Base-by-base conservation (phyloP, 2,329 filamentous ascomycete genomes). In the Ceratocystis papillata region DNA sequence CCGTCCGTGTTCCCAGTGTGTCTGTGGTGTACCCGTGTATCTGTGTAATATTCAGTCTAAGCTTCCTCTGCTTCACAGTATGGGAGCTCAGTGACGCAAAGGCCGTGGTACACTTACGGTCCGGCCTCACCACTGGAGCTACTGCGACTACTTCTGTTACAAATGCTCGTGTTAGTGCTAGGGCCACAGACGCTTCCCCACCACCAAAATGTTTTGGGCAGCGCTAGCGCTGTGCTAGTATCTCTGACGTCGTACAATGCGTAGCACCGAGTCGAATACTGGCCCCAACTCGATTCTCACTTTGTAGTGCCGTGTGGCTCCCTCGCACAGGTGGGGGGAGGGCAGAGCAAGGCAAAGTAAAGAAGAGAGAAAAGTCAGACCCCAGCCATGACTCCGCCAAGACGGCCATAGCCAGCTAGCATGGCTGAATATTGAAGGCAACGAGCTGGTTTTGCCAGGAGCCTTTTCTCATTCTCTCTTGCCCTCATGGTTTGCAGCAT, bases 371-470 rank as follows among this genome's bases (percentile, higher is more conserved):
- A 30, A 17, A 25, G 53, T 25, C n/a, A 53, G 48, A 25, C 48
- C 48, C 48, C 48, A 1, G 28, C 28, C 53, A n/a, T 59, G 53
- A n/a, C 28, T 59, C 8, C 53, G 53, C 53, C 53, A 59, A 59
- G 53, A 30, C 28, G 28, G 5, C 53, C 53, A 30, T 59, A 59
- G 53, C 53, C 8, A 59, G 46, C 46, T 22, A 15, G 28, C 17
- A 25, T 20, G 28, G 53, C 53, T 59, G 53, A 33, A 17, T 53
- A 25, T 17, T 17, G 8, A 17, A 20, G 12, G 12, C n/a, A 6
- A 30, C 53, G 25, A 28, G 28, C 25, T 17, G 53, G 37, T 3
- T 37, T 41, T 41, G 10, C 10, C 37, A 41, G 37, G 10, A 3
- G 37, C 3, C 2, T 59, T 59, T 59, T 1, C 7, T 1, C 17